Evolutionary conservation across 2,329 filamentous ascomycete genomes (phyloP), one percentile per base, ranked within the genome.

Genomic region (Fusarium scirpi): DNA sequence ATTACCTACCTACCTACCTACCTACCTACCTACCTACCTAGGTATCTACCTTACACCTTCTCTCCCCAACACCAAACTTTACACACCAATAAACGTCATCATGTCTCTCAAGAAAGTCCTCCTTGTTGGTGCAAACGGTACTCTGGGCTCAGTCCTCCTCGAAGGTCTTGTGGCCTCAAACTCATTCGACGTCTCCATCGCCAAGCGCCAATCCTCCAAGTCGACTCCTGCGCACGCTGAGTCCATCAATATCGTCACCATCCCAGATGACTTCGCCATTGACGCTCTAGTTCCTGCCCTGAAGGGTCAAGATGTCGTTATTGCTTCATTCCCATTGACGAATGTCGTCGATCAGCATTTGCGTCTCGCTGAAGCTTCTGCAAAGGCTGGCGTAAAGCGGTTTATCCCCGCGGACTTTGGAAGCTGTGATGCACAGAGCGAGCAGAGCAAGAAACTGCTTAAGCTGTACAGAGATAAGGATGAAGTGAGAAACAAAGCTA

Each of bases 351-450:
- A 81, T 30, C 75, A 78, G 58, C 79, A 81, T 53, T 65, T 81
- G 8, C 78, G 86, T 10, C 81, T 91, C 58, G 84, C 88, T 46
- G 85, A 90, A 53, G 89, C 89, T 0, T 85, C 88, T 25, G 82
- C 86, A 43, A 82, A 82, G 8, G 89, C 88, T 7, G 87, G 89
- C 24, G 87, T 91, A 4, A 83, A 87, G 69, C 84, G 88, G 27
- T 90, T 89, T 79, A 82, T 91, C 43, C 88, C 89, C 4, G 86
- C 86, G 16, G 89, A 91, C 70, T 91, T 85, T 63, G 82, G 82
- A 34, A 75, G 77, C 67, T 80, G 79, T 53, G 79, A 81, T 62
- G 78, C 79, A 2, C 72, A 75, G 45, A 76, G 72, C n/a, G 78
- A 78, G 27, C 78, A 82, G 69, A 74, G 78, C 0, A 77, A 76